phyloP scores from a whole-genome alignment of 495 filamentous ascomycete genomes.

The Acidiella bohemica region DNA sequence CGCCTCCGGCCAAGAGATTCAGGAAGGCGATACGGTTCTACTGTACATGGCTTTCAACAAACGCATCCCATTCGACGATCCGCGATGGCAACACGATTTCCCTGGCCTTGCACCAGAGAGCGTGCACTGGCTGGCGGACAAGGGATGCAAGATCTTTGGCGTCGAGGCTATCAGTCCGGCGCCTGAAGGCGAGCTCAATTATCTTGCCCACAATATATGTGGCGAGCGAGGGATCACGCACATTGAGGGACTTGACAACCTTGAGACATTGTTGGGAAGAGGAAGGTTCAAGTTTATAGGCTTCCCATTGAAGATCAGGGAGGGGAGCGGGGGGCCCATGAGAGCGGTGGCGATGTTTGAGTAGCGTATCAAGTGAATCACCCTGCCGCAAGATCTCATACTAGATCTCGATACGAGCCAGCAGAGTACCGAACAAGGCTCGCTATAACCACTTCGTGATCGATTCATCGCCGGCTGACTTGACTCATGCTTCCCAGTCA shows the following conservation, averaged over 20 bases:
- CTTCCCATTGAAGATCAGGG: conserved; percentile 16
- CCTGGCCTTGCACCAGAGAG: conserved; percentile 12
- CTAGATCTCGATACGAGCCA: no score
- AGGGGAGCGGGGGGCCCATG: conserved; percentile 14
- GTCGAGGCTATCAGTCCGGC: conserved; percentile 15
- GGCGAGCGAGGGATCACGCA: conserved; percentile 16
- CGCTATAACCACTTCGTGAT: no score
- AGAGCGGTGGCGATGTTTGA: conserved; percentile 14
- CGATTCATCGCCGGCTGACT: no score
- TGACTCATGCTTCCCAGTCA: no score
- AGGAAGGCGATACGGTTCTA: conserved; percentile 12
- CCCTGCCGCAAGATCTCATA: no score
- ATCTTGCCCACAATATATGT: conserved; percentile 16
- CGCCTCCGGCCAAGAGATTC: conserved; percentile 12
- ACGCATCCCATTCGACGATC: conserved; percentile 14
- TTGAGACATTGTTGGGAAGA: conserved; percentile 9
- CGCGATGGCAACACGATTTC: conserved; percentile 18
- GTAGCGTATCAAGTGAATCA: no score
- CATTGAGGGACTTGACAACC: conserved; percentile 14
- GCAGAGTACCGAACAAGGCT: no score
- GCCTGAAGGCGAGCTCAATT: conserved; percentile 15
- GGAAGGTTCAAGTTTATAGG: conserved; percentile 14
- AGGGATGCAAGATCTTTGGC: conserved; percentile 15
- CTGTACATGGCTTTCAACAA: conserved; percentile 18
- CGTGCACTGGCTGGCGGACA: conserved; percentile 17